Evolutionary conservation across 2,329 filamentous ascomycete genomes (phyloP), one percentile per base, ranked within the genome.

Genomic region (Conoideocrella luteorostrata): DNA sequence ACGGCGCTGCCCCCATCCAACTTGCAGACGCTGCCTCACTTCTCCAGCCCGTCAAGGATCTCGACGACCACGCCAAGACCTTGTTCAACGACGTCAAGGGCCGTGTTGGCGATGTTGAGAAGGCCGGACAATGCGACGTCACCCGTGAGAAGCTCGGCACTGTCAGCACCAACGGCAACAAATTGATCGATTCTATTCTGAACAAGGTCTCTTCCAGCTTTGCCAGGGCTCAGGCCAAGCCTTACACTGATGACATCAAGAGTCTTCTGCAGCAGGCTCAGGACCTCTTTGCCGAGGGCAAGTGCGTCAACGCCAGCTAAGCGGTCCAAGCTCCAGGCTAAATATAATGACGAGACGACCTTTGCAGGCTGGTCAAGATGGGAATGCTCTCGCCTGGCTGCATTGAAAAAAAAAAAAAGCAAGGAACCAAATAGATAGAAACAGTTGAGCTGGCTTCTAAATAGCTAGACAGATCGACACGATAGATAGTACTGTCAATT

Each of bases 281-380:
- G 20, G n/a, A 13, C n/a, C 2, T 30, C 3, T 45, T 41, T 11
- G 12, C 23, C 12, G 11, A n/a, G 26, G 29, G 2, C 1, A 41
- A 41, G 5, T 47, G 45, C 15, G 32, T 23, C 32, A 17, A 41
- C 10, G n/a, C n/a, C n/a, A n/a, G n/a, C n/a, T n/a, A n/a, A n/a
- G n/a, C n/a, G n/a, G n/a, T n/a, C n/a, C n/a, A n/a, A n/a, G n/a
- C n/a, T n/a, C n/a, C n/a, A n/a, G n/a, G n/a, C n/a, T n/a, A n/a
- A n/a, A n/a, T n/a, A n/a, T n/a, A n/a, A n/a, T n/a, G n/a, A n/a
- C n/a, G n/a, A n/a, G n/a, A n/a, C n/a, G n/a, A n/a, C n/a, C n/a
- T n/a, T n/a, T n/a, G n/a, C n/a, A n/a, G n/a, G n/a, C n/a, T n/a
- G n/a, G n/a, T n/a, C n/a, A n/a, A n/a, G n/a, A n/a, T n/a, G n/a